Conservation (phyloP, 306 rosid species). For the Rubus parviflorus region DNA sequence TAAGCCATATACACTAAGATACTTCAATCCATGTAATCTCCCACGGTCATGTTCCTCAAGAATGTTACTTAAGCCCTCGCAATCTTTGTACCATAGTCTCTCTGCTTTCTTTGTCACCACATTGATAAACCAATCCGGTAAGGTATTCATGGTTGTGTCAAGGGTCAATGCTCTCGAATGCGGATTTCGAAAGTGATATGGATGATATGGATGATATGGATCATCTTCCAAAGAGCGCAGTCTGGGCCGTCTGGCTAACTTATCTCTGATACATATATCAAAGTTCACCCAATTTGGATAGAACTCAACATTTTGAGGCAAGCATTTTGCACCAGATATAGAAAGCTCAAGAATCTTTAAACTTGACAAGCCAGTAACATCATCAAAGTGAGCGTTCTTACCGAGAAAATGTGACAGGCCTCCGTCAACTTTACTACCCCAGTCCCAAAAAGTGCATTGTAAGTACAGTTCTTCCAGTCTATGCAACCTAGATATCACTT, state of each 20-base stretch:
- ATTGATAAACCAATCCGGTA: background rate
- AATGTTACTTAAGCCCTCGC: background rate
- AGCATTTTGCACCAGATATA: background rate
- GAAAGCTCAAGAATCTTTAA: background rate
- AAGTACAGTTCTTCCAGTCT: background rate
- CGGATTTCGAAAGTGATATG: too few species aligned
- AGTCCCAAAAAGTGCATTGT: background rate
- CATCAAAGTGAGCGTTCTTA: background rate
- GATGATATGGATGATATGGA: too few species aligned
- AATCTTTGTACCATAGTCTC: background rate
- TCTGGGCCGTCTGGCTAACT: too few species aligned
- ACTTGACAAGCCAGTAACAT: background rate
- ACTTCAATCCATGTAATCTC: background rate
- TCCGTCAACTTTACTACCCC: background rate
- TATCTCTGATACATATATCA: too few species aligned
- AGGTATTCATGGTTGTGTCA: background rate
- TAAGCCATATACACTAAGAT: too few species aligned
- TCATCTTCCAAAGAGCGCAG: too few species aligned
- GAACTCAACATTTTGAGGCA: background rate
- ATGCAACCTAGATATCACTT: background rate
- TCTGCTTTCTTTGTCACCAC: background rate
- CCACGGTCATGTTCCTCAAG: background rate
- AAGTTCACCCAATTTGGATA: background rate
- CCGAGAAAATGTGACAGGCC: fast-evolving
- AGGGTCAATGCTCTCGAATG: background rate